Conservation (phyloP, 1,284 basidiomycete genomes). For the Butyriboletus appendiculatus region DNA sequence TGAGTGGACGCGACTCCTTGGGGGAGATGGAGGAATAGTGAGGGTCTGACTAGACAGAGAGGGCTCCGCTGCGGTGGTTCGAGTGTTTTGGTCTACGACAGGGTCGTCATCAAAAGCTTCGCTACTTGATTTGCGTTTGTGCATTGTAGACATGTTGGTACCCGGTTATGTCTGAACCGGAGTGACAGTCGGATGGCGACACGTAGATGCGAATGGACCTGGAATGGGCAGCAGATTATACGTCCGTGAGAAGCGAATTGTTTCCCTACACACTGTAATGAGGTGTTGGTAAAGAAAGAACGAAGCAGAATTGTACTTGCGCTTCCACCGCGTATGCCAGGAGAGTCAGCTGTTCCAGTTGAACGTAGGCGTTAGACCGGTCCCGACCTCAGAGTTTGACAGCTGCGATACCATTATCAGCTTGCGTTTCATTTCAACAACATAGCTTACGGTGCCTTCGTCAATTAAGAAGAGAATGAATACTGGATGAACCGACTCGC, state of each 20-base stretch:
- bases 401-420: conserved; percentile 9
- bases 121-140: conserved; percentile 39
- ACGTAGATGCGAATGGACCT: not conserved
- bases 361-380: conserved; percentile 14
- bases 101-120: conserved; percentile 22
- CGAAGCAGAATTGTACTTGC: not conserved
- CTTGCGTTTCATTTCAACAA: not conserved
- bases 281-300: not conserved
- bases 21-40: conserved; percentile 23
- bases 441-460: conserved; percentile 1
- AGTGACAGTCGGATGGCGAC: not conserved
- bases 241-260: not conserved
- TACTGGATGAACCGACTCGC: not conserved
- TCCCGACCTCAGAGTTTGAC: not conserved
- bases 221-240: not conserved
- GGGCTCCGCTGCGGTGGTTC: not conserved
- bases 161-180: not conserved
- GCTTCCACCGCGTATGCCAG: not conserved
- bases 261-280: conserved; percentile 3
- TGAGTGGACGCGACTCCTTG: conserved; percentile 40
- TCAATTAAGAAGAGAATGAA: not conserved
- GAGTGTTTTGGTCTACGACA: not conserved
- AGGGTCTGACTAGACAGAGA: conserved; percentile 8
- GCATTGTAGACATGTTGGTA: conserved; percentile 22
- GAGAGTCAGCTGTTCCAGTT: not conserved